Conservation (phyloP, 2,329 filamentous ascomycete genomes). For the Escovopsis weberi region DNA sequence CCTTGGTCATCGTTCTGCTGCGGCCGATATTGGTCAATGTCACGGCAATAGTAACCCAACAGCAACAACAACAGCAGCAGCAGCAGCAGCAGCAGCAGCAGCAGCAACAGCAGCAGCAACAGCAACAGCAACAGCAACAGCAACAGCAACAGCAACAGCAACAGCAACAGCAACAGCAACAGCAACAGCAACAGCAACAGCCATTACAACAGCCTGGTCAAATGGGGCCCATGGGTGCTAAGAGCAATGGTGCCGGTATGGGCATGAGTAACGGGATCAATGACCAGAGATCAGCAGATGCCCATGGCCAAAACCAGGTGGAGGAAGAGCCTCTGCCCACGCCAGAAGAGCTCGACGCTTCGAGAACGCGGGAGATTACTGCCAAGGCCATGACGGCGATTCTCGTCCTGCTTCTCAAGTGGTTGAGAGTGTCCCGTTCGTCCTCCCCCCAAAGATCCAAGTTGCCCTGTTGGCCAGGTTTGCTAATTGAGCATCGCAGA, state of each 20-base stretch:
- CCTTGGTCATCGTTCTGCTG: constrained; percentile 79
- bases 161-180: not conserved
- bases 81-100: not conserved
- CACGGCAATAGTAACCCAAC: constrained; percentile 56
- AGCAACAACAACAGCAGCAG: constrained; percentile 1
- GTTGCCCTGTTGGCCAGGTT: not conserved
- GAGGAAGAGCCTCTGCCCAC: constrained; percentile 33
- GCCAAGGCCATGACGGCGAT: constrained; percentile 86
- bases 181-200: not conserved
- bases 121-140: constrained; percentile 21
- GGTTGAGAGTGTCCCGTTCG: constrained; percentile 90
- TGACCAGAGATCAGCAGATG: constrained; percentile 17
- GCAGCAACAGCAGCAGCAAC: not conserved
- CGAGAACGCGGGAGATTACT: constrained; percentile 72
- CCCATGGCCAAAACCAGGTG: constrained; percentile 16
- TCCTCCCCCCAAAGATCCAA: constrained; percentile 1
- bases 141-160: constrained; percentile 12
- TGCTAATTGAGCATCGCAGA: constrained; percentile 35
- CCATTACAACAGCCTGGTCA: constrained; percentile 29
- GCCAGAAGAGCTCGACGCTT: constrained; percentile 67
- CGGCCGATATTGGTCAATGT: constrained; percentile 81
- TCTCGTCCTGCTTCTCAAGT: constrained; percentile 78
- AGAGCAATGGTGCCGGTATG: constrained; percentile 23
- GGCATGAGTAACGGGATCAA: constrained; percentile 20
- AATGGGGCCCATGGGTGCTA: constrained; percentile 26